These are phyloP conservation scores for Castanopsis chinensis DNA, from an alignment of 306 rosid genomes.

Conservation along the genomic window DNA sequence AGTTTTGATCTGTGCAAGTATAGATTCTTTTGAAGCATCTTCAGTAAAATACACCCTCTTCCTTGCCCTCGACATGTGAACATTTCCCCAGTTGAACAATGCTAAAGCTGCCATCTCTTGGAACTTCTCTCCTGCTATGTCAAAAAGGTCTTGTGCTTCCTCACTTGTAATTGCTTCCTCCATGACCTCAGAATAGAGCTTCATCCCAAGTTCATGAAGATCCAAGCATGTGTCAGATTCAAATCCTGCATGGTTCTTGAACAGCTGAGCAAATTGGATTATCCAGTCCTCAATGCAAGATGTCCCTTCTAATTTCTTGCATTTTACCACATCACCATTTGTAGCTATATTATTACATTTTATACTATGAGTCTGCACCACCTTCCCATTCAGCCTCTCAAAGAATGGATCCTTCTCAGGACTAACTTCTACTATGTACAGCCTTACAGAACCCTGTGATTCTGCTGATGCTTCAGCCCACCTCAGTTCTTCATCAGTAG, in stretches of 20 bases:
- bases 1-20: slow-evolving; percentile 43
- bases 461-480: slow-evolving; percentile 66
- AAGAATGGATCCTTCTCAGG: slow-evolving; percentile 67
- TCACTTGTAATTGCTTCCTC: slow-evolving; percentile 85
- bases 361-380: slow-evolving; percentile 10
- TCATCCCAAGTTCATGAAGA: slow-evolving; percentile 82
- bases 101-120: slow-evolving; percentile 96
- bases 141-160: slow-evolving; percentile 80
- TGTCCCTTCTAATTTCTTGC: slow-evolving; percentile 42
- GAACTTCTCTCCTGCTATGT: slow-evolving; percentile 73
- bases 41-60: slow-evolving; percentile 63
- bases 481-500: slow-evolving; percentile 71
- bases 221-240: slow-evolving; percentile 76
- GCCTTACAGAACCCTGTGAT: slow-evolving; percentile 59
- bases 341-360: slow-evolving; percentile 22
- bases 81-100: slow-evolving; percentile 95
- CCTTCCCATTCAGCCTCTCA: slow-evolving; percentile 38
- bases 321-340: slow-evolving; percentile 39
- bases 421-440: slow-evolving; percentile 60
- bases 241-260: slow-evolving; percentile 73
- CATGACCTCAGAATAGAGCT: slow-evolving; percentile 91
- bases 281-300: slow-evolving; percentile 94
- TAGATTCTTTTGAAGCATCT: slow-evolving; percentile 49
- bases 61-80: slow-evolving; percentile 77
- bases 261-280: slow-evolving; percentile 69